Conservation (phyloP, 768 basidiomycete genomes). For the Erythrobasidium yunnanense region DNA sequence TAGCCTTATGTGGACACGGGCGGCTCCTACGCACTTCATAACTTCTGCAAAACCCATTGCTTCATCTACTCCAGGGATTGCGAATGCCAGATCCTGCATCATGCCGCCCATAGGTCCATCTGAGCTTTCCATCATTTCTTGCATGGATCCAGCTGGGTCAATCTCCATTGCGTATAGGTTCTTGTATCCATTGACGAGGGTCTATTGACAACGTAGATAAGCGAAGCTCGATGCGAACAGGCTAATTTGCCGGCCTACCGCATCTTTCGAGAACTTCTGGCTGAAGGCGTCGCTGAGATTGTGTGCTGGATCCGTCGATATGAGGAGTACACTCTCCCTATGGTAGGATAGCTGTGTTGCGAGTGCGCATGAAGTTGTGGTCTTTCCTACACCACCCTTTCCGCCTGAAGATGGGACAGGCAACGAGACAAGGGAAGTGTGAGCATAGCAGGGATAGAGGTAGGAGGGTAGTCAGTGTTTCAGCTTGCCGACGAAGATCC, state of each 20-base stretch:
- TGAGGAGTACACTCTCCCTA: conserved; percentile 90
- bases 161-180: conserved; percentile 99
- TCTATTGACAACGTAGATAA: no score
- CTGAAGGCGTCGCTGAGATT: conserved; percentile 97
- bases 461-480: not conserved
- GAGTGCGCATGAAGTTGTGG: conserved; percentile 90
- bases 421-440: not conserved
- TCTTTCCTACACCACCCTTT: conserved; percentile 99
- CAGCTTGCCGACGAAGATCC: conserved; percentile 95
- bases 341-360: conserved; percentile 87
- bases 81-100: conserved; percentile 99
- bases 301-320: conserved; percentile 99
- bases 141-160: conserved; percentile 91
- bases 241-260: no score
- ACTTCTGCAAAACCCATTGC: conserved; percentile 99
- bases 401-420: conserved; percentile 54
- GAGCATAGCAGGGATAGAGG: not conserved
- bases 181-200: conserved; percentile 78
- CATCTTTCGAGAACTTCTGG: conserved; percentile 98
- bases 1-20: not conserved
- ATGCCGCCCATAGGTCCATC: conserved; percentile 83
- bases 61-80: conserved; percentile 97
- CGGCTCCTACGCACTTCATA: conserved; percentile 67
- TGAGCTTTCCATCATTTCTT: conserved; percentile 95
- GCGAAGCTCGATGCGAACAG: not conserved